Percentiles rank a stretch among this genome's conserved stretches.
phyloP scores from a whole-genome alignment of 2,329 filamentous ascomycete species.

The Zasmidium angulare region DNA sequence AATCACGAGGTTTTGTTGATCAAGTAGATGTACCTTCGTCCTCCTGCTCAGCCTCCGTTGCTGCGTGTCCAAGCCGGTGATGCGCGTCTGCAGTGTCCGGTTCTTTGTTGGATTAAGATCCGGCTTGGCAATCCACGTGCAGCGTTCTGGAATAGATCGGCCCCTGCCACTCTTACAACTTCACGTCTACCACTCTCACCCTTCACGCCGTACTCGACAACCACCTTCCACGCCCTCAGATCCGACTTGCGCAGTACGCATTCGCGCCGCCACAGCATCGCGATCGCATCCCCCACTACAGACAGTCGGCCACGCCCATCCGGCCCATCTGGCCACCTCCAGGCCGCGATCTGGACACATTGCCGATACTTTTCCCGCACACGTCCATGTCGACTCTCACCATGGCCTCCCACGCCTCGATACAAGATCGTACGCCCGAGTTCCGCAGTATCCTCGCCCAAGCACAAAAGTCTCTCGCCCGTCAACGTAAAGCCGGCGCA shows the following conservation, averaged over 20 bases:
- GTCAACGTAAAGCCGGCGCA: conserved; percentile 68
- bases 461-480: conserved; percentile 66
- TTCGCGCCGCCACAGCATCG: background rate
- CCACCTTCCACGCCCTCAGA: background rate
- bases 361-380: conserved; percentile 1
- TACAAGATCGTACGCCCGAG: conserved; percentile 95
- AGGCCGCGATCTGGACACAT: conserved; percentile 3
- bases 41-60: background rate
- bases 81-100: background rate
- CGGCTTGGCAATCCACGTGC: background rate
- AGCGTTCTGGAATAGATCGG: background rate
- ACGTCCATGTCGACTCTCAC: conserved; percentile 25
- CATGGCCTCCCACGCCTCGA: conserved; percentile 62
- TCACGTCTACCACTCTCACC: too few relatives aligned
- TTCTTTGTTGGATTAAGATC: background rate
- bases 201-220: too few relatives aligned
- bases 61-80: background rate
- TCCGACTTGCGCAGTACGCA: background rate
- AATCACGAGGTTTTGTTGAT: background rate
- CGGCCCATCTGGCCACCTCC: conserved; percentile 17
- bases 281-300: background rate
- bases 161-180: too few relatives aligned
- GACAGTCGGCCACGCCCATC: background rate
- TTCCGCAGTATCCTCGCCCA: conserved; percentile 89
- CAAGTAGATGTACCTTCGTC: background rate